These are phyloP conservation scores for Hanseniaspora sp. DNA, from an alignment of 1,139 yeast genomes.

Conservation along the genomic window DNA sequence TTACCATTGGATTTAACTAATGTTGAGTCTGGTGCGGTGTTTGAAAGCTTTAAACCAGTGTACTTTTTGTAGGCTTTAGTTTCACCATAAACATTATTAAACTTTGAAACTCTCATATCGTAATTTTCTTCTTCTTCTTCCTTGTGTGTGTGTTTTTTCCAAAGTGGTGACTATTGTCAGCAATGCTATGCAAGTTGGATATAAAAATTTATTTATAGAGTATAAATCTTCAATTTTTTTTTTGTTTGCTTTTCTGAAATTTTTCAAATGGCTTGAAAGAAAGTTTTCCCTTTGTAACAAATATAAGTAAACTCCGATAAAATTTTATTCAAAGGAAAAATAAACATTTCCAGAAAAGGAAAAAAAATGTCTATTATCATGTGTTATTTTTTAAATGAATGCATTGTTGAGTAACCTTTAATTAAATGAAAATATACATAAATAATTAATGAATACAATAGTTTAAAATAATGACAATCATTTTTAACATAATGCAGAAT, in stretches of 20 bases:
- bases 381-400: neutral
- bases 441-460: too few species aligned
- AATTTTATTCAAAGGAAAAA: too few species aligned
- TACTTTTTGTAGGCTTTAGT: slow-evolving; percentile 67
- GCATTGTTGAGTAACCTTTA: neutral
- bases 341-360: neutral
- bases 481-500: too few species aligned
- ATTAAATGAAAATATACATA: too few species aligned
- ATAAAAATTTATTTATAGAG: too few species aligned
- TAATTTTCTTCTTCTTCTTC: neutral
- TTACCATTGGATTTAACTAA: slow-evolving; percentile 75
- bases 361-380: neutral
- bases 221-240: too few species aligned
- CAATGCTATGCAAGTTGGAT: neutral
- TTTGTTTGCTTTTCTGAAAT: too few species aligned
- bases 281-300: too few species aligned
- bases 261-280: too few species aligned
- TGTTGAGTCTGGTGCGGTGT: slow-evolving; percentile 94
- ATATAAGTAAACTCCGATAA: too few species aligned
- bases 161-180: neutral
- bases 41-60: slow-evolving; percentile 74
- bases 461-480: too few species aligned
- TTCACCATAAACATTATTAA: slow-evolving; percentile 92
- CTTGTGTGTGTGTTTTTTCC: too few species aligned
- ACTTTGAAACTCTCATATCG: slow-evolving; percentile 68